Base-by-base conservation (phyloP, 768 basidiomycete species). In the Tricholoma furcatifolium region DNA sequence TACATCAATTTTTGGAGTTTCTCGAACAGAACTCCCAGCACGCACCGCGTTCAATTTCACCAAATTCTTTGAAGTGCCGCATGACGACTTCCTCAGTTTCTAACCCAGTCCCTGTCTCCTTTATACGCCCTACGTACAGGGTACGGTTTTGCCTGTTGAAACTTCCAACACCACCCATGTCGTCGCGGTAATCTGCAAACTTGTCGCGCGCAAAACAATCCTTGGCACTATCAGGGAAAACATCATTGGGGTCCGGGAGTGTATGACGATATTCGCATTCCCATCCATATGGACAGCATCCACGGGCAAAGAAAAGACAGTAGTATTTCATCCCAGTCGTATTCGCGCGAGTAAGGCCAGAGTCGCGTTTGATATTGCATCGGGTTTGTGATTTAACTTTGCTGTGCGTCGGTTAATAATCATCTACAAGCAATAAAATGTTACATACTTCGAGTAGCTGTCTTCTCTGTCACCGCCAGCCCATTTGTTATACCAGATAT, bases 401-500 rank as follows among this genome's bases (percentile, higher is more conserved):
- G 66, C 92, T 95, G 62, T 9, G 21, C 45, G 58, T 11, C 63
- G 52, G 30, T 55, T 18, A 54, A 54, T 24, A 41, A 39, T 15
- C 31, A 21, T 27, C n/a, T 32, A 17, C 18, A 23, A 46, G 43
- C 12, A 21, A 18, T 15, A 47, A 39, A 12, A 55, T 43, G 20
- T 31, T 12, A 76, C 87, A 53, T 59, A 93, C 94, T 93, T 96
- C 32, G 94, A 95, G 67, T 98, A 93, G 53, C 83, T 88, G 67
- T 99, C 96, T 68, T 98, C 97, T 27, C 93, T 83, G 67, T 99
- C 97, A 51, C 96, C 97, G 49, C 97, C 97, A n/a, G 97, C 97
- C 96, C 96, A 98, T 73, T 97, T 96, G 71, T 98, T 94, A 68
- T 96, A 98, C 96, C 97, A 99, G 47, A 96, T 90, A 70, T 99